A percentile compares a stretch with the other conserved stretches of the same genome.
Evolutionary conservation across 495 filamentous ascomycete species (phyloP).

Genomic region (Neurospora sp.): DNA sequence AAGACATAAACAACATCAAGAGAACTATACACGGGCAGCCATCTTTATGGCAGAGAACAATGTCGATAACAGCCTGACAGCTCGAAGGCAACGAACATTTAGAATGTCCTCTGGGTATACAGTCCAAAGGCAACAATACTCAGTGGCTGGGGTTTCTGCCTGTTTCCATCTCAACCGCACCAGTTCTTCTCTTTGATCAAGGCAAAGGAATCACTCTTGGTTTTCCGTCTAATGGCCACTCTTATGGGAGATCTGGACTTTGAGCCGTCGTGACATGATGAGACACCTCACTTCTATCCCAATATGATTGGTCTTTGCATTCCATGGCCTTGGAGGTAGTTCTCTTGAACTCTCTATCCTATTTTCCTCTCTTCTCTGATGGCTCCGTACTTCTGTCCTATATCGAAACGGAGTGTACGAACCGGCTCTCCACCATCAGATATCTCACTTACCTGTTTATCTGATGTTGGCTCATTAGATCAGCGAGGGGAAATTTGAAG

Average conservation of each 20-base stretch:
- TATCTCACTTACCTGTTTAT: too few relatives aligned
- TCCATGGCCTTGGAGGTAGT: neutral
- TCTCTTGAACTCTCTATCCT: neutral
- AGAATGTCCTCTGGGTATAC: neutral
- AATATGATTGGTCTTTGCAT: neutral
- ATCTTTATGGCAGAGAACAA: neutral
- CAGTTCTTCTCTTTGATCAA: neutral
- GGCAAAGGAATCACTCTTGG: neutral
- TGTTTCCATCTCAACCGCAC: neutral
- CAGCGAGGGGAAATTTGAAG: too few relatives aligned
- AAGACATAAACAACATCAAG: neutral
- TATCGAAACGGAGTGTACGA: too few relatives aligned
- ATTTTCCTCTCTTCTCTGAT: neutral
- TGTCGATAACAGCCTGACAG: neutral
- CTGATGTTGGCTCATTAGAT: too few relatives aligned
- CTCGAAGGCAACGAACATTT: neutral
- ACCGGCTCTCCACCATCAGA: too few relatives aligned
- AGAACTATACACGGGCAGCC: neutral
- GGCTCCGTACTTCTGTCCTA: too few relatives aligned
- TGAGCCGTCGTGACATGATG: neutral
- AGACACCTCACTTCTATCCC: neutral
- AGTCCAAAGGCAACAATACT: neutral
- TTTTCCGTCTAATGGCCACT: neutral
- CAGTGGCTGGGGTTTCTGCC: neutral
- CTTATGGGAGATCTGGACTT: too few relatives aligned